A percentile compares a stretch with the other conserved stretches of the same genome.
Evolutionary conservation across 1,284 basidiomycete genomes (phyloP).

Genomic region (Melampsora americana): DNA sequence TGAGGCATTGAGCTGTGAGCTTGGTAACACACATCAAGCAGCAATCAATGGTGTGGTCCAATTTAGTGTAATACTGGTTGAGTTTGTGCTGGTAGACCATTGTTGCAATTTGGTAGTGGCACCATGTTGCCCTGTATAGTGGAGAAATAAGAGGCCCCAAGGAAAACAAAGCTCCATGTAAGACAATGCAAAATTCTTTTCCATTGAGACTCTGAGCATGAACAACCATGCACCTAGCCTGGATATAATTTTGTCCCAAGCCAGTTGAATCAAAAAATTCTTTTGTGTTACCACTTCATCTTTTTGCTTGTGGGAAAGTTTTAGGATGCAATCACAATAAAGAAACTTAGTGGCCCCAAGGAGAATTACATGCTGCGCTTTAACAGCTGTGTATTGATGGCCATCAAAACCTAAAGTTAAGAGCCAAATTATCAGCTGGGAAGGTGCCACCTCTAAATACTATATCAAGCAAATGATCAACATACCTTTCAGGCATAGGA

Average conservation of each 20-base stretch:
- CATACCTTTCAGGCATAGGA: constrained; percentile 1
- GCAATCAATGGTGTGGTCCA: not conserved
- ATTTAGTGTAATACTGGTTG: not conserved
- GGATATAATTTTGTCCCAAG: not conserved
- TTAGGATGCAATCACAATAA: not conserved
- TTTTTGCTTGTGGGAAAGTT: not conserved
- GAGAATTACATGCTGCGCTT: constrained; percentile 1
- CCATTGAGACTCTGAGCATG: not conserved
- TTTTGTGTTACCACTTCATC: not conserved
- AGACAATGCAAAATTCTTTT: not conserved
- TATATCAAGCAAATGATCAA: not conserved
- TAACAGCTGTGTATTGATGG: not conserved
- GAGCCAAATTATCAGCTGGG: not conserved
- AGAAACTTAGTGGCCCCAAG: not conserved
- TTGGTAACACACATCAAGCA: not conserved
- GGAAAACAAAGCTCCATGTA: not conserved
- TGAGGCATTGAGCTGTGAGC: not conserved
- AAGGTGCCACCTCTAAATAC: not conserved
- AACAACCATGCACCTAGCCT: not conserved
- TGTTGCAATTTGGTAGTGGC: not conserved
- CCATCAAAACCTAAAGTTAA: not conserved
- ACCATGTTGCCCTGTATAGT: not conserved
- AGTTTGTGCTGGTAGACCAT: not conserved
- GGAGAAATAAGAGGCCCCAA: not conserved
- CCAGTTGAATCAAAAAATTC: not conserved